phyloP scores from a whole-genome alignment of 1,139 yeast genomes.

The Diutina neorugosa region DNA sequence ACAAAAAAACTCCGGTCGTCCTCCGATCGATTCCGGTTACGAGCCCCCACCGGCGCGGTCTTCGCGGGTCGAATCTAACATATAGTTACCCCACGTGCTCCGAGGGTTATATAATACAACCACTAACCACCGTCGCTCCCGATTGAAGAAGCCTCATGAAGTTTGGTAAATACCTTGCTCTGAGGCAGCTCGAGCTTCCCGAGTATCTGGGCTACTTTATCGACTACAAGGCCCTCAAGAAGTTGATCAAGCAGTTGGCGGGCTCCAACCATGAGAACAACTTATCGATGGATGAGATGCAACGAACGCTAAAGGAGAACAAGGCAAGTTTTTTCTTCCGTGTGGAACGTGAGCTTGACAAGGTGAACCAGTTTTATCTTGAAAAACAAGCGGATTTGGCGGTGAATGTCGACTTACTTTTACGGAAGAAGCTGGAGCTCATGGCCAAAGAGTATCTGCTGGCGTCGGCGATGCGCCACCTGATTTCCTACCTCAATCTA shows the following conservation, averaged over 20 bases:
- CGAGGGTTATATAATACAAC: background rate
- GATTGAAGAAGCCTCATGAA: slow-evolving; percentile 39
- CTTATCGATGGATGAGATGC: slow-evolving; percentile 18
- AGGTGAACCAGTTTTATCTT: slow-evolving; percentile 79
- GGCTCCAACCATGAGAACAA: background rate
- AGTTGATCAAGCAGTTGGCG: slow-evolving; percentile 51
- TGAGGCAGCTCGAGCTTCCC: slow-evolving; percentile 87
- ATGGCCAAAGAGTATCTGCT: slow-evolving; percentile 19
- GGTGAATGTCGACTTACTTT: slow-evolving; percentile 62
- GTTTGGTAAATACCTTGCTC: slow-evolving; percentile 90
- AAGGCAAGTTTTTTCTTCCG: slow-evolving; percentile 89
- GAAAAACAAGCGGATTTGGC: slow-evolving; percentile 84
- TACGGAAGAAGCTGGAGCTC: slow-evolving; percentile 57
- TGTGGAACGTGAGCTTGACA: slow-evolving; percentile 87
- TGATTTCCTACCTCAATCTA: slow-evolving; percentile 36
- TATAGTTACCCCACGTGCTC: background rate
- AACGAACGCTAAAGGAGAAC: slow-evolving; percentile 69
- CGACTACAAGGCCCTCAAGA: slow-evolving; percentile 85
- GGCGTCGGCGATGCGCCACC: slow-evolving; percentile 18
- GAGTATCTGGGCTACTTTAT: slow-evolving; percentile 91
- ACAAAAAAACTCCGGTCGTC: background rate
- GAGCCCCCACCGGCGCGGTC: background rate
- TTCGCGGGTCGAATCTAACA: background rate
- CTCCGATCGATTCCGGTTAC: background rate
- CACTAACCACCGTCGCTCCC: background rate